Base-by-base conservation (phyloP, 768 basidiomycete genomes). In the Suillus alpinus region DNA sequence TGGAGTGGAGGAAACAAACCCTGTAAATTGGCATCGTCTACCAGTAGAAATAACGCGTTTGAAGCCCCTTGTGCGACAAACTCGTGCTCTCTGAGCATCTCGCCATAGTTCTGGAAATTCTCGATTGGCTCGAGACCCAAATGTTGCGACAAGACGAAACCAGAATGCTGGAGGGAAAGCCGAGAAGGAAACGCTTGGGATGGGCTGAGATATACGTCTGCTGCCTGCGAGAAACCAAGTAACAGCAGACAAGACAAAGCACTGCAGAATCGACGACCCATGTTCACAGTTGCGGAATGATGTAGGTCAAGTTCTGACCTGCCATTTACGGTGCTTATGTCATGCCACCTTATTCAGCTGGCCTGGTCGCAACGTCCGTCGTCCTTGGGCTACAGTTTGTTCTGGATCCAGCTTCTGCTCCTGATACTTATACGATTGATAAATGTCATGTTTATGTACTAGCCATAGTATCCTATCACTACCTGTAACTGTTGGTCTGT, bases 41-140 rank as follows among this genome's bases (percentile, higher is more conserved):
- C 65, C 34, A 82, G 82, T 20, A 91, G 61, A 1, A 92, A 64
- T 37, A 91, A 62, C 1, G 76, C 82, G 69, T 80, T 82, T 32
- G 69, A 78, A 26, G 73, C 55, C 0, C 85, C 87, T 60, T 81
- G 71, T 50, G 83, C 89, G 20, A 91, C 83, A 64, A 92, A 86
- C 3, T 71, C 43, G 47, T 80, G 75, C 52, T 82, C 79, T 40
- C 65, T 68, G 56, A 67, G 63, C 1, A 73, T 10, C 23, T 66
- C 63, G 37, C 75, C 75, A 56, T 74, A 69, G 61, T 77, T 76
- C 57, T 65, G 73, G 32, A 85, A 70, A 29, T 77, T 73, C 67
- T 89, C 87, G 64, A 86, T 86, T 20, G 73, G 73, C 66, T 91
- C 90, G 6, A 91, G 80, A n/a, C 86, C 85, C 12, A 92, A 81